phyloP scores from a whole-genome alignment of 768 basidiomycete genomes.

The Lactarius sanguifluus region DNA sequence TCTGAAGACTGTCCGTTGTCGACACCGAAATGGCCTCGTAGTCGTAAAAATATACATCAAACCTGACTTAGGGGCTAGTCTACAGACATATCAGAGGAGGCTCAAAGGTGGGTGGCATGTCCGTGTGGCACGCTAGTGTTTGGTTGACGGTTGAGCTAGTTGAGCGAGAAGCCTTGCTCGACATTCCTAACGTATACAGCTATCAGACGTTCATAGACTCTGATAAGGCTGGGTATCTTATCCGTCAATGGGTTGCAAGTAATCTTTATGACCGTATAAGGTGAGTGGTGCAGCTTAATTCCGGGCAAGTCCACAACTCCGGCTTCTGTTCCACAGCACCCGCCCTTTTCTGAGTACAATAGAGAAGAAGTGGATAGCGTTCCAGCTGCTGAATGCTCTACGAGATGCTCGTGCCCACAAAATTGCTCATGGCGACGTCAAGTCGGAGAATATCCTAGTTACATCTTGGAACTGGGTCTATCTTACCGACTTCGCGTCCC shows the following conservation, averaged over 20 bases:
- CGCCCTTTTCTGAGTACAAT: slow-evolving; percentile 88
- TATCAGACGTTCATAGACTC: slow-evolving; percentile 92
- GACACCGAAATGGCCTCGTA: slow-evolving; percentile 78
- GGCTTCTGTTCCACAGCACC: slow-evolving; percentile 55
- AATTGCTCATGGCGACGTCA: slow-evolving; percentile 96
- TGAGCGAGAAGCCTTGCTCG: slow-evolving; percentile 79
- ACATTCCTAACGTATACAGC: slow-evolving; percentile 85
- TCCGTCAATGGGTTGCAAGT: slow-evolving; percentile 92
- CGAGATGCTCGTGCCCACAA: slow-evolving; percentile 81
- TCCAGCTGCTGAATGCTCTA: slow-evolving; percentile 85
- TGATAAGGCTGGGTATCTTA: slow-evolving; percentile 92
- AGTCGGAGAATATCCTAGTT: slow-evolving; percentile 94
- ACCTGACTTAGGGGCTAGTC: slow-evolving; percentile 79
- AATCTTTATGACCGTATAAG: slow-evolving; percentile 97
- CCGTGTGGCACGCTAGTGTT: slow-evolving; percentile 18
- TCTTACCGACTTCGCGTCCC: slow-evolving; percentile 90
- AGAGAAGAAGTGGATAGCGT: slow-evolving; percentile 98
- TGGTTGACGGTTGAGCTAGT: slow-evolving; percentile 45
- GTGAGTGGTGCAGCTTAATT: slow-evolving; percentile 44
- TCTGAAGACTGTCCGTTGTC: slow-evolving; percentile 80
- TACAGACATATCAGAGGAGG: slow-evolving; percentile 70
- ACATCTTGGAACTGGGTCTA: slow-evolving; percentile 97
- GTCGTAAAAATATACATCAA: slow-evolving; percentile 97
- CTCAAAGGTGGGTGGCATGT: slow-evolving; percentile 60
- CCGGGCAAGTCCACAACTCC: background rate